These are phyloP conservation scores for Hyaloscypha finlandica DNA, from an alignment of 495 filamentous ascomycete species.

Conservation along the genomic window DNA sequence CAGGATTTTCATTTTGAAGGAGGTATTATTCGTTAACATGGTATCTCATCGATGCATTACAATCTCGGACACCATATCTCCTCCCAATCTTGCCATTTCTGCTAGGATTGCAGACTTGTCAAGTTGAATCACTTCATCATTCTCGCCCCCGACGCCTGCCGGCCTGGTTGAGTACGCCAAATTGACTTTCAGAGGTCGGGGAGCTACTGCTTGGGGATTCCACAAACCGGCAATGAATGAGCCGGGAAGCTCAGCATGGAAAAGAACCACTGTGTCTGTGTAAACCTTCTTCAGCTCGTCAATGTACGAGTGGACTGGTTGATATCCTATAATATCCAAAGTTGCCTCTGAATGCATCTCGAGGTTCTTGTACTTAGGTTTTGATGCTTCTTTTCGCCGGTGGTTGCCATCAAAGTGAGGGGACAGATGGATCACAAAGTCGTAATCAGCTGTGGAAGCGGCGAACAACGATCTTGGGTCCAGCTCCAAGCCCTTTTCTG, in stretches of 20 bases:
- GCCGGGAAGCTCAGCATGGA: conserved; percentile 61
- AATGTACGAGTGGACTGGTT: conserved; percentile 55
- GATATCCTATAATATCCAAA: conserved; percentile 44
- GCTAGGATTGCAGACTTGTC: conserved; percentile 74
- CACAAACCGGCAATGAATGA: conserved; percentile 74
- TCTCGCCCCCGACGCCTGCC: conserved; percentile 22
- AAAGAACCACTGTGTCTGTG: conserved; percentile 68
- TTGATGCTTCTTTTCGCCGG: conserved; percentile 6
- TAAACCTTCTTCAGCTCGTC: conserved; percentile 62
- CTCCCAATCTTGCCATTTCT: conserved; percentile 75
- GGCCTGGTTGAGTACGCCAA: conserved; percentile 69
- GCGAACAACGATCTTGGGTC: conserved; percentile 67
- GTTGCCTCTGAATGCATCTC: conserved; percentile 40
- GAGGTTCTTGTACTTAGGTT: conserved; percentile 73
- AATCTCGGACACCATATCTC: conserved; percentile 59
- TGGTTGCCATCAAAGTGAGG: conserved; percentile 44
- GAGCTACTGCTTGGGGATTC: conserved; percentile 62
- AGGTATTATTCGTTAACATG: not conserved
- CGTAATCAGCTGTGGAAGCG: conserved; percentile 70
- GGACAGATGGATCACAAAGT: conserved; percentile 77
- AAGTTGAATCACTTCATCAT: conserved; percentile 49
- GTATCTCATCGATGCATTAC: conserved; percentile 35
- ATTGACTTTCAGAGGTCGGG: conserved; percentile 65
- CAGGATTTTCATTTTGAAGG: not conserved
- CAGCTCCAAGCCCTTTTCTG: conserved; percentile 56